Evolutionary conservation across 1,139 yeast species (phyloP), one percentile per base, ranked within the genome.

Genomic region (Diutina ranongensis): DNA sequence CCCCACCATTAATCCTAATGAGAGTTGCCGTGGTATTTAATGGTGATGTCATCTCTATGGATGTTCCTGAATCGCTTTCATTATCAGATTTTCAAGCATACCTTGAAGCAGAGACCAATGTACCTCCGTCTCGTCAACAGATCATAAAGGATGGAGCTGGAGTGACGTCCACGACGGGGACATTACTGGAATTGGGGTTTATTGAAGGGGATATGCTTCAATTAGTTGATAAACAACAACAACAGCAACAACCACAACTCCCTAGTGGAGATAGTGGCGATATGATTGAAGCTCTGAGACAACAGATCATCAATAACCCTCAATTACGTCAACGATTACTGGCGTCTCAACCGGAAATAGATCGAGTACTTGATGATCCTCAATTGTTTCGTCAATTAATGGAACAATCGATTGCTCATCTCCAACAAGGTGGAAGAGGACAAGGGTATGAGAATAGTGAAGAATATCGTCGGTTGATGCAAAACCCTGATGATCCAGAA

Each of bases 401-500:
- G 58, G 52, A 67, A 52, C 52, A 67, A 57, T 49, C 60, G 58
- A 45, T 64, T 62, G 22, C 18, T 32, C 51, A 48, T 32, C 48
- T 46, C 7, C 55, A 51, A 46, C 50, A 44, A n/a, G 53, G 53
- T 9, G 46, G 45, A 18, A n/a, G n/a, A n/a, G n/a, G n/a, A n/a
- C 32, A 19, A 49, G 46, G 40, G 22, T 25, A 21, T 13, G 20
- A 38, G 15, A 22, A 38, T 18, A 25, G 18, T 25, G 42, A 67
- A 36, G 89, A 83, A 54, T 61, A 80, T 51, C 59, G 63, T 34
- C 62, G 71, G 44, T 58, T 83, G 32, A 65, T 68, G 49, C 61
- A 72, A 44, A 78, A 85, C 54, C 94, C 94, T 1, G 88, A 83
- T 55, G 76, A 80, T 54, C 86, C 86, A 18, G 87, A 76, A 45